These are phyloP conservation scores for Brassica carinata DNA, from an alignment of 345 rosid genomes.

Conservation along the genomic window DNA sequence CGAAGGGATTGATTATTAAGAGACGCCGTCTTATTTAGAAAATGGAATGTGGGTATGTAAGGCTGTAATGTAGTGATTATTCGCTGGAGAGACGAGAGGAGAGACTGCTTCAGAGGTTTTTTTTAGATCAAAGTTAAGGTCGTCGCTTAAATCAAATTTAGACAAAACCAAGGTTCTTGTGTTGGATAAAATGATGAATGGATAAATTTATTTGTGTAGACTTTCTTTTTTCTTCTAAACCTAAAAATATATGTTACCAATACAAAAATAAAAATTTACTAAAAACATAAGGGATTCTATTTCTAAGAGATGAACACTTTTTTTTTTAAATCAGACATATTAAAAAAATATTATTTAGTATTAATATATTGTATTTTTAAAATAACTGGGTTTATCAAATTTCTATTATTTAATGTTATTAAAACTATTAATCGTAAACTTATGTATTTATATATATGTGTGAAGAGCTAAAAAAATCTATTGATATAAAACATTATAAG, in stretches of 20 bases:
- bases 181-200: slow-evolving; percentile 3
- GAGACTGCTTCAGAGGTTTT: slow-evolving; percentile 35
- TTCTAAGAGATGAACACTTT: background rate
- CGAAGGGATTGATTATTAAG: slow-evolving; percentile 16
- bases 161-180: background rate
- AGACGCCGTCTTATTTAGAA: slow-evolving; percentile 15
- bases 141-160: slow-evolving; percentile 8
- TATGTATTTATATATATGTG: background rate
- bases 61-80: slow-evolving; percentile 39
- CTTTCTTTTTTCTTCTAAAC: background rate
- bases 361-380: background rate
- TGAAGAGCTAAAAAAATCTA: background rate
- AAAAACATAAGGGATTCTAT: background rate
- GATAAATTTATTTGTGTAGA: background rate
- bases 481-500: background rate
- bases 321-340: background rate
- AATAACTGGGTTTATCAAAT: background rate
- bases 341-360: too few relatives aligned
- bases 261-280: background rate
- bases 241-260: background rate
- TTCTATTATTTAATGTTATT: too few relatives aligned
- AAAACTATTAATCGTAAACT: background rate
- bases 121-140: slow-evolving; percentile 32
- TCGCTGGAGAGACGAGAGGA: slow-evolving; percentile 33
- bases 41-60: background rate